Conservation (phyloP, 768 basidiomycete species). For the Leccinum sublutescens region DNA sequence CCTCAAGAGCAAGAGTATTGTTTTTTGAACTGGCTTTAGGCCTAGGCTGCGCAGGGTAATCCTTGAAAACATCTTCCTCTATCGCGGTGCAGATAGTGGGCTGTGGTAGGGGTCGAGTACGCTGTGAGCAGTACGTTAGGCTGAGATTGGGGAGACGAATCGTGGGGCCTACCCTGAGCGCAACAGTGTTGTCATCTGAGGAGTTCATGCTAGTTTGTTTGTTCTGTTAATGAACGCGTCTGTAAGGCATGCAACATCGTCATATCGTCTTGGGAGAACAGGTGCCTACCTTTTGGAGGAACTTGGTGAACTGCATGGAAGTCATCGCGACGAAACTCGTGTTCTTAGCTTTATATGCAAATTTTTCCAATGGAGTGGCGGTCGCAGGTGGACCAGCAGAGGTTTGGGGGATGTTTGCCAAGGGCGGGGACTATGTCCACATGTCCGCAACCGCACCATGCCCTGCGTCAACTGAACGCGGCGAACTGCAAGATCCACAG, state of each 20-base stretch:
- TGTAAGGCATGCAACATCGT: constrained; percentile 2
- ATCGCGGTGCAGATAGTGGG: constrained; percentile 12
- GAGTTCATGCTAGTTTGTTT: neutral
- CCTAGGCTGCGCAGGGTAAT: neutral
- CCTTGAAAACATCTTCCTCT: neutral
- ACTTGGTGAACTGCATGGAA: neutral
- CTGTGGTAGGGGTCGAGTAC: constrained; percentile 1
- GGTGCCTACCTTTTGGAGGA: constrained; percentile 13
- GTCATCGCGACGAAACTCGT: neutral
- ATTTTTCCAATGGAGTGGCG: neutral
- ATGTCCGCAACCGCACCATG: neutral
- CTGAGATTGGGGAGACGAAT: neutral
- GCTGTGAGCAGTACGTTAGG: constrained; percentile 8
- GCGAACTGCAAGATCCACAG: constrained; percentile 15
- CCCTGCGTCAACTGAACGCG: constrained; percentile 13
- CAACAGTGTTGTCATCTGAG: neutral
- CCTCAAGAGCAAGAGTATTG: neutral
- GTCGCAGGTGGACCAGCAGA: neutral
- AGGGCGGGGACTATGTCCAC: constrained; percentile 3
- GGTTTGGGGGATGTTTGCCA: constrained; percentile 2
- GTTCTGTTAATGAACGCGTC: neutral
- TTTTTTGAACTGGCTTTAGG: neutral
- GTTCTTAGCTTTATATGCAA: constrained; percentile 13
- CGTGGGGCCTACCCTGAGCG: constrained; percentile 4
- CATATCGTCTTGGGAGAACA: neutral